Evolutionary conservation across 208 protist genomes (phyloP).

Genomic region (Wallacemonas sp.): DNA sequence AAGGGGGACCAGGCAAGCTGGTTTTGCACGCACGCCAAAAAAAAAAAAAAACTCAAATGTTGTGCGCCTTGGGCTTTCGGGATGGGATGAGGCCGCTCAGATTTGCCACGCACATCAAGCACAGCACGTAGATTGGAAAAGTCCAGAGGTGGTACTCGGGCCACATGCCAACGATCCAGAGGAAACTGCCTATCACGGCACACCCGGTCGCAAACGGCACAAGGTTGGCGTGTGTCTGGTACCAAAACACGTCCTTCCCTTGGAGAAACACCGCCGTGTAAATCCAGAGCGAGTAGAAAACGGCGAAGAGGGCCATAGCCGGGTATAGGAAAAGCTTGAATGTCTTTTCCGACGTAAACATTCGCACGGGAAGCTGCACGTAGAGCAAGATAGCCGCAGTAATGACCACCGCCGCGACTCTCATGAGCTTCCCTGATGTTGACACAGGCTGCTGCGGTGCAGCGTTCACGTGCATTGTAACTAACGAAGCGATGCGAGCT

Average conservation of each 20-base stretch:
- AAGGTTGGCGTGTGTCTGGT: constrained; percentile 54
- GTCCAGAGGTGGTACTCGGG: constrained; percentile 60
- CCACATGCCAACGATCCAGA: constrained; percentile 80
- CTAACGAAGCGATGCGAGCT: too few species aligned
- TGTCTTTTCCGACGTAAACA: constrained; percentile 44
- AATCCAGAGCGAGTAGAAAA: constrained; percentile 72
- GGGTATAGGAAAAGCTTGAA: constrained; percentile 42
- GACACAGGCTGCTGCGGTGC: constrained; percentile 27
- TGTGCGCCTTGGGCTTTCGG: constrained; percentile 22
- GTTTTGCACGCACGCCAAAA: constrained; percentile 9
- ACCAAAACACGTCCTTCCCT: constrained; percentile 60
- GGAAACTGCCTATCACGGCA: constrained; percentile 27
- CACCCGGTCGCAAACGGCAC: constrained; percentile 42
- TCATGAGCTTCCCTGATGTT: constrained; percentile 21
- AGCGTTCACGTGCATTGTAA: constrained; percentile 29
- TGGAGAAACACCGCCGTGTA: constrained; percentile 59
- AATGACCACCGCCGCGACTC: constrained; percentile 15
- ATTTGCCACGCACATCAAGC: constrained; percentile 31
- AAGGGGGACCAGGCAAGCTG: too few species aligned
- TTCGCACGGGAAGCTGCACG: constrained; percentile 47
- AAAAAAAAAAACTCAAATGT: constrained; percentile 7
- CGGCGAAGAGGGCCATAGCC: constrained; percentile 41
- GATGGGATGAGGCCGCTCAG: constrained; percentile 23
- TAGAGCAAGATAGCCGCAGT: constrained; percentile 36
- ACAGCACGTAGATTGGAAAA: constrained; percentile 40